Base-by-base conservation (phyloP, 2,329 filamentous ascomycete species). In the Penicillium sp. region DNA sequence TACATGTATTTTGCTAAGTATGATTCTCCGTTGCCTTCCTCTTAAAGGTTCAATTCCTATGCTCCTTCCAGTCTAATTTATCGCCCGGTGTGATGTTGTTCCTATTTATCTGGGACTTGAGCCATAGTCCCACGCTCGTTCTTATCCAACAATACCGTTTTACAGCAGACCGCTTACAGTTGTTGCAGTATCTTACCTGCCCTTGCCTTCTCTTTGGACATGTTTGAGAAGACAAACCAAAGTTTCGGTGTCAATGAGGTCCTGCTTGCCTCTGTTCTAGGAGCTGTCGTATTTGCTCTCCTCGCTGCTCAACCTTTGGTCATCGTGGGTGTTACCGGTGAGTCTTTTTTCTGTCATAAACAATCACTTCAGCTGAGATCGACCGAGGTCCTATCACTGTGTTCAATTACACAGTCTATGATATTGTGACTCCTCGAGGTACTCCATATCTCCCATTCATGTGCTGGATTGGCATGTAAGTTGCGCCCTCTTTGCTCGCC, bases 1-100 rank as follows among this genome's bases (percentile, higher is more conserved):
- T 95, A 95, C 74, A 95, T 95, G 89, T 95, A 94, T 76, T 95
- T 95, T 80, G 90, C 90, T 58, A 95, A 95, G 89, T 93, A 80
- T 66, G 80, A 28, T 24, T 28, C 31, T 28, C 21, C 6, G 36
- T 36, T 36, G 18, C 4, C 16, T 18, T 5, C 3, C 28, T 15
- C 36, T 21, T 21, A n/a, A 38, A 13, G 18, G 6, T 21, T 13
- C 18, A 33, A 44, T 16, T 31, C 10, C 9, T 21, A 29, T 36
- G 31, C 13, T 12, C 10, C 23, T 33, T 18, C 29, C 2, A 4
- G 21, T 44, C 41, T 3, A 10, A 39, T 39, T 2, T 39, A 4
- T 39, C 8, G 34, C 36, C 16, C 10, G 5, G 10, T 21, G 18
- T 21, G 6, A 39, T 21, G 21, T 38, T 8, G 7, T 10, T 9